Conservation (phyloP, 192 early-diverging fungal genomes). For the Linnemannia hyalina region DNA sequence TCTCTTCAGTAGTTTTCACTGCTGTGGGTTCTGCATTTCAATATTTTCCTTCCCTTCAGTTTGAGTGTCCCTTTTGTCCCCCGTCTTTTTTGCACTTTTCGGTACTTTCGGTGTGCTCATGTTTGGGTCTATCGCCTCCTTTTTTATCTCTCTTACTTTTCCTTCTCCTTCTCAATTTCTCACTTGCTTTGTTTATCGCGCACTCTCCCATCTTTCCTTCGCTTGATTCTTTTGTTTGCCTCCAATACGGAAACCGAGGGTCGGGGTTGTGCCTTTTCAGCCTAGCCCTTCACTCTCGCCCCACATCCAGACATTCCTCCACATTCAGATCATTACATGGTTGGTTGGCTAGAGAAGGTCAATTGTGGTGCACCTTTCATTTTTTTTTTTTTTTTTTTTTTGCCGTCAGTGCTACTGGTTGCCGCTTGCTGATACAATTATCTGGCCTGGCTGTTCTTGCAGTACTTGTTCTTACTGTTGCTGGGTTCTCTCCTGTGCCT, state of each 20-base stretch:
- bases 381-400: not conserved
- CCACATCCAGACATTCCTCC: not conserved
- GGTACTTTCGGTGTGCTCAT: slow-evolving; percentile 1
- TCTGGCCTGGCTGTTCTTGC: not conserved
- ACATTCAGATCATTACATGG: not conserved
- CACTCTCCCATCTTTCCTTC: not conserved
- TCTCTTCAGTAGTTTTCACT: not conserved
- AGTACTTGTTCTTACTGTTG: not conserved
- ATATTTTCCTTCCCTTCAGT: not conserved
- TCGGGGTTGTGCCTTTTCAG: not conserved
- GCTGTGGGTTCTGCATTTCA: not conserved
- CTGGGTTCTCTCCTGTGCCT: not conserved
- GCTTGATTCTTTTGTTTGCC: not conserved
- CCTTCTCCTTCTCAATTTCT: not conserved
- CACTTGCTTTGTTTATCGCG: too few relatives aligned
- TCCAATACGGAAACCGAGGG: not conserved
- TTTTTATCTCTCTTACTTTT: not conserved
- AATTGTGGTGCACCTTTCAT: not conserved
- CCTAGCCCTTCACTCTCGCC: not conserved
- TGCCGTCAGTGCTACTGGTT: not conserved
- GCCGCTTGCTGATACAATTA: not conserved
- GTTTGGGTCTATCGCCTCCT: not conserved
- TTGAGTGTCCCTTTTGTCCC: not conserved
- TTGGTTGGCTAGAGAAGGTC: not conserved
- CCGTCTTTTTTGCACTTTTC: not conserved